Conservation (phyloP, 495 filamentous ascomycete genomes). For the Penicillium fimorum region DNA sequence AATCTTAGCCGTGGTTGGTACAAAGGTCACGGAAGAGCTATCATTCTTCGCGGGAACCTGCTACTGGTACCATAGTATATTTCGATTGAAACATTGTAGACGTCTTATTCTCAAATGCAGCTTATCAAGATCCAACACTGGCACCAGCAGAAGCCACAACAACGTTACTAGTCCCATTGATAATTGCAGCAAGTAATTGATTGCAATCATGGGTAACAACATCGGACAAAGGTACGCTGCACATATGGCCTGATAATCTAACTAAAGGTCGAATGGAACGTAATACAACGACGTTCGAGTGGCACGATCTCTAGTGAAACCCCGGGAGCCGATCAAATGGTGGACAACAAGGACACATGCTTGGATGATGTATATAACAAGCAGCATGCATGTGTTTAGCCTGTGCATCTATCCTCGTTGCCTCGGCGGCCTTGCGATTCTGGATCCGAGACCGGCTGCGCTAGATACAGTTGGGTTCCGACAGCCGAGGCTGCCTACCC, state of each 20-base stretch:
- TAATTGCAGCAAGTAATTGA: too few relatives aligned
- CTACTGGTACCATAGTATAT: constrained; percentile 8
- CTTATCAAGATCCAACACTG: background rate
- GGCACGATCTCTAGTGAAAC: too few relatives aligned
- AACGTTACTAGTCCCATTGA: too few relatives aligned
- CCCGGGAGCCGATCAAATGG: background rate
- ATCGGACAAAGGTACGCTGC: too few relatives aligned
- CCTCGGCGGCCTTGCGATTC: background rate
- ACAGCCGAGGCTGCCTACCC: background rate
- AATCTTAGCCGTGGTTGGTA: background rate
- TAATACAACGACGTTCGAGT: too few relatives aligned
- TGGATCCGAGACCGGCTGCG: background rate
- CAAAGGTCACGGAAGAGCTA: background rate
- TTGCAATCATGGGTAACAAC: too few relatives aligned
- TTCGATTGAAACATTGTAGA: background rate
- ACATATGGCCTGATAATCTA: too few relatives aligned
- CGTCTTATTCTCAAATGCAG: too few relatives aligned
- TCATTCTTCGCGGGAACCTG: constrained; percentile 13
- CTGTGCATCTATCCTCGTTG: background rate
- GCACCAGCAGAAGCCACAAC: background rate
- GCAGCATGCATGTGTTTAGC: background rate
- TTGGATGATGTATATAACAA: background rate
- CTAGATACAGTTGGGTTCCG: too few relatives aligned
- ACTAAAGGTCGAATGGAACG: too few relatives aligned
- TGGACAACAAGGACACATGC: background rate